Evolutionary conservation across 176 grass and related monocot species (phyloP).

Genomic region (Zoysia pacifica): DNA sequence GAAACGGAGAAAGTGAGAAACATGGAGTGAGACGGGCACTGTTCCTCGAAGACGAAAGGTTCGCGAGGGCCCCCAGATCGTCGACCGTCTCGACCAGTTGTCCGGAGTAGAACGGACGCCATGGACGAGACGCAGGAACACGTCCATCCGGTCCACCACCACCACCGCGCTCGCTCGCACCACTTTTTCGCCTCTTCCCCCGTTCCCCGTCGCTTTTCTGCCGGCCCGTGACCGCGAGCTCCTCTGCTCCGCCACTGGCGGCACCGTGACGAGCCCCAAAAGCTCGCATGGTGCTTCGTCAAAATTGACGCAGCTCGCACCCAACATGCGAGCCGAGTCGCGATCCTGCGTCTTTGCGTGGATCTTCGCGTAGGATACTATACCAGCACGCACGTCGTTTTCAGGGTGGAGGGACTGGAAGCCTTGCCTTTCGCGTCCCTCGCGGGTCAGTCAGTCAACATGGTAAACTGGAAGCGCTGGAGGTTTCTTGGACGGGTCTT

Average conservation of each 20-base stretch:
- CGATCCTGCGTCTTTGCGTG: background rate
- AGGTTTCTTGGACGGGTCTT: background rate
- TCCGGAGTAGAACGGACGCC: constrained; percentile 57
- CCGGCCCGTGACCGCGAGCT: constrained; percentile 15
- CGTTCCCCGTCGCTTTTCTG: constrained; percentile 2
- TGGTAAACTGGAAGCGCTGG: constrained; percentile 15
- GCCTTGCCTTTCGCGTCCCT: background rate
- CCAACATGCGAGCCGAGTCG: background rate
- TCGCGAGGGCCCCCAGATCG: background rate
- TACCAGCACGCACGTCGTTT: constrained; percentile 3
- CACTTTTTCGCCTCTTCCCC: background rate
- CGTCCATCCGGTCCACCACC: background rate
- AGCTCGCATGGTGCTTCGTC: too few species aligned
- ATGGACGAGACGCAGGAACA: constrained; percentile 25
- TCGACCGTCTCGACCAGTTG: constrained; percentile 42
- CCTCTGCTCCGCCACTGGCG: background rate
- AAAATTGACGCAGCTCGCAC: background rate
- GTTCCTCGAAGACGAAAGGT: background rate
- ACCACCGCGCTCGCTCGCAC: background rate
- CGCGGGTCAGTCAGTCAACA: constrained; percentile 30
- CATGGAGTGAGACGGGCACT: background rate
- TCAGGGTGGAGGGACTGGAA: constrained; percentile 7
- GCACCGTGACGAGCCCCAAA: too few species aligned
- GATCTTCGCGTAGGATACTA: background rate
- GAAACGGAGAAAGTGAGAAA: background rate